A percentile compares a stretch with the other conserved stretches of the same genome.
Evolutionary conservation across 768 basidiomycete genomes (phyloP).

Genomic region (Leccinellum luteum): DNA sequence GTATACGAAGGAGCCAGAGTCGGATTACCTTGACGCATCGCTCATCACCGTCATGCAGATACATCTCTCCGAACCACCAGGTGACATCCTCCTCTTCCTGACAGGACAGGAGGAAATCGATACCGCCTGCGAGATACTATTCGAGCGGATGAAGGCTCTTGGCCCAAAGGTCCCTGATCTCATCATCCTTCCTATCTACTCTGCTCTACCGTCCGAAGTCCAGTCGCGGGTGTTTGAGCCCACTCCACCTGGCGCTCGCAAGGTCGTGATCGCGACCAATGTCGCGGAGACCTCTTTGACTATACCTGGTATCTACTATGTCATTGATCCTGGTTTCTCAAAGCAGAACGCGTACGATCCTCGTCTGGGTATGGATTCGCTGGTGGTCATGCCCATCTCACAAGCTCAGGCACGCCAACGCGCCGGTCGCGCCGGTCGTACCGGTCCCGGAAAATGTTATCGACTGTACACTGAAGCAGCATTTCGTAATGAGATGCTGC

Average conservation of each 20-base stretch:
- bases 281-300: conserved; percentile 98
- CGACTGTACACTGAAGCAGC: conserved; percentile 98
- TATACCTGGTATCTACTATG: conserved; percentile 98
- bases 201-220: conserved; percentile 95
- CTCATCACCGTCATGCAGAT: conserved; percentile 99
- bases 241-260: conserved; percentile 96
- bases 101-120: conserved; percentile 99
- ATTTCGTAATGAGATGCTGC: conserved; percentile 98
- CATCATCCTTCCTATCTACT: conserved; percentile 96
- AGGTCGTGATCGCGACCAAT: conserved; percentile 99
- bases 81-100: conserved; percentile 94
- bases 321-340: conserved; percentile 97
- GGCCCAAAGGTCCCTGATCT: conserved; percentile 99
- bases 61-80: conserved; percentile 95
- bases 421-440: conserved; percentile 94
- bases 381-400: conserved; percentile 98
- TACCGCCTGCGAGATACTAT: conserved; percentile 94
- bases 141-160: conserved; percentile 97
- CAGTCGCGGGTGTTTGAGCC: conserved; percentile 98
- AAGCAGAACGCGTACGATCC: conserved; percentile 99
- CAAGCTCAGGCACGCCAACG: conserved; percentile 97
- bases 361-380: conserved; percentile 95
- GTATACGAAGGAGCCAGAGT: conserved; percentile 99
- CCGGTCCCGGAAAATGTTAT: conserved; percentile 98
- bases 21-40: conserved; percentile 95